A percentile compares a stretch with the other conserved stretches of the same genome.
These are phyloP conservation scores for Helianthus annuus DNA, from an alignment of 129 eudicot genomes.

Conservation along the genomic window HanXRQr2.0-SUNRISE NC_035435.2:163140196-163140695, in stretches of 20 bases:
- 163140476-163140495: slow-evolving; percentile 99
- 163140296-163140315: slow-evolving; percentile 99
- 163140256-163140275: slow-evolving; percentile 15
- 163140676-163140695: slow-evolving; percentile 68
- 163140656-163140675: slow-evolving; percentile 75
- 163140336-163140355: slow-evolving; percentile 86
- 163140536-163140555: slow-evolving; percentile 84
- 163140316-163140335: slow-evolving; percentile 96
- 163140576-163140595: background rate
- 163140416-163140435: background rate
- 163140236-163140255: background rate
- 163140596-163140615: background rate
- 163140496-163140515: slow-evolving; percentile 96
- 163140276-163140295: slow-evolving; percentile 75
- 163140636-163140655: slow-evolving; percentile 99
- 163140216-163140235: background rate
- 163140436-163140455: slow-evolving; percentile 56
- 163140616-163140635: slow-evolving; percentile 1
- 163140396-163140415: slow-evolving; percentile 7
- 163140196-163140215: background rate
- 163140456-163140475: slow-evolving; percentile 93
- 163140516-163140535: slow-evolving; percentile 93
- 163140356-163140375: slow-evolving; percentile 25
- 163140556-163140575: slow-evolving; percentile 51
- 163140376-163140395: background rate